Base-by-base conservation (phyloP, 108 stramenopile species). In the Skeletonema menzelii region DNA sequence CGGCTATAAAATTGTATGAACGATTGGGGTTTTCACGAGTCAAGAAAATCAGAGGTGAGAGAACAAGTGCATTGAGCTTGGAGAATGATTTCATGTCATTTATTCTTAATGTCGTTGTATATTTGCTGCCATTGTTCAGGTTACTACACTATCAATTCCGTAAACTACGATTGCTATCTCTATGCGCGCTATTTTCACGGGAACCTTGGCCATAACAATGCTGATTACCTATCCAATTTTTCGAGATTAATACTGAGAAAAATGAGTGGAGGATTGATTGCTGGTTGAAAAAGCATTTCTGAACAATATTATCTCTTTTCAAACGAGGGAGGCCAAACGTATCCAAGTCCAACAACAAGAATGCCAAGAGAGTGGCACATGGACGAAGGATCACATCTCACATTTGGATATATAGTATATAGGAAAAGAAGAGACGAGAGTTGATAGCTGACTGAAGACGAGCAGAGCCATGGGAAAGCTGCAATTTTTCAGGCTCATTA, bases 1-100 rank as follows among this genome's bases (percentile, higher is more conserved):
- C 86, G 8, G 94, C 94, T 5, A 92, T 92, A 67, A 83, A 80
- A 70, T 88, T 95, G 53, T 95, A 95, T 69, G 91, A 95, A 77
- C 81, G 85, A 34, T 68, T 91, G 20, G 87, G 86, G 13, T 95
- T 95, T 67, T 80, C 67, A 63, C 79, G 84, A 59, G 85, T 92
- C 27, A 82, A 83, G 60, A 85, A 86, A 63, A 91, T 94, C 58
- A 46, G 79, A 69, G 76, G 75, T 80, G 38, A 24, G 65, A 32
- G 15, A 70, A 8, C 14, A 35, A 24, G 0, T 10, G 55, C 13
- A 56, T 13, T 47, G 27, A 12, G 27, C 31, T 17, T 56, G 38
- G 15, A 38, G 0, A 7, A 28, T 20, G 20, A 4, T 11, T 8
- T 15, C 4, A 0, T 17, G 17, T 28, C 27, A 42, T 34, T 15